phyloP scores from a whole-genome alignment of 345 rosid genomes.

The Brassica juncea region DNA sequence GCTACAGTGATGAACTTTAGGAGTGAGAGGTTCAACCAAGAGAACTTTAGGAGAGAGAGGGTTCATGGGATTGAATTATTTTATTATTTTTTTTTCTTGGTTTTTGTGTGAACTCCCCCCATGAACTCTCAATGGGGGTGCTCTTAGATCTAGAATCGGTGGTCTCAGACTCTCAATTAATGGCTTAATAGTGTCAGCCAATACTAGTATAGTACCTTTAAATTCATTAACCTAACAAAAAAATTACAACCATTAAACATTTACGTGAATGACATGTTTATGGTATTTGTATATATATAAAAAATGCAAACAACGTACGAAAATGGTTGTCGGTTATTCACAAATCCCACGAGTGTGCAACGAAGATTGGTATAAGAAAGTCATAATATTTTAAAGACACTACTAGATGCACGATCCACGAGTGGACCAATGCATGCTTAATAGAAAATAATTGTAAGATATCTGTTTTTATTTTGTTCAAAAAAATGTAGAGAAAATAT shows the following conservation, averaged over 20 bases:
- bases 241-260: background rate
- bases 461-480: background rate
- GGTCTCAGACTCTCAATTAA: background rate
- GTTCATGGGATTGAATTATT: no score
- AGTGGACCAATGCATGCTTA: slow-evolving; percentile 39
- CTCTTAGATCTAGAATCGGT: background rate
- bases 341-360: slow-evolving; percentile 34
- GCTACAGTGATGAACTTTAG: no score
- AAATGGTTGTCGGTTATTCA: slow-evolving; percentile 28
- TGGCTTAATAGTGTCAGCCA: background rate
- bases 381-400: slow-evolving; percentile 21
- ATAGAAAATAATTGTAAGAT: slow-evolving; percentile 2
- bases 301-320: background rate
- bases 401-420: slow-evolving; percentile 19
- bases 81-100: no score
- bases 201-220: background rate
- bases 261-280: background rate
- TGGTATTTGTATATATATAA: background rate
- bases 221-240: background rate
- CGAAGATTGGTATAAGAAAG: slow-evolving; percentile 22
- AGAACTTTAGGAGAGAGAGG: no score
- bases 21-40: no score
- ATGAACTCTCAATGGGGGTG: no score
- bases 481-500: background rate
- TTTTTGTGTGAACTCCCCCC: no score